Conservation (phyloP, 2,329 filamentous ascomycete genomes). For the Aspergillus sp. region DNA sequence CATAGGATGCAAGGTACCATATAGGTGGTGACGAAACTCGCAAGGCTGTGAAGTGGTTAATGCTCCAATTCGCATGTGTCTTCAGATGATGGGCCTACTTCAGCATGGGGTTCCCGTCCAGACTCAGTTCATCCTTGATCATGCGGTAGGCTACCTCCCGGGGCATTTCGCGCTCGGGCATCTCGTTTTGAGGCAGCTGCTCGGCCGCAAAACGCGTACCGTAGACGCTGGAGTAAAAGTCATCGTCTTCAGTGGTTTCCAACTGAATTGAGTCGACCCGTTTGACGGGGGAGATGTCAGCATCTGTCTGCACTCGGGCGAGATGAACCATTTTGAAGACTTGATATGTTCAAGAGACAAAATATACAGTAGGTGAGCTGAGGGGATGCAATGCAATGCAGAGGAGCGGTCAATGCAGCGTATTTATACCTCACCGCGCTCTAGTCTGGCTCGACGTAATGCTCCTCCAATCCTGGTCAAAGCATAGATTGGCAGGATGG, state of each 20-base stretch:
- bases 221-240: slow-evolving; percentile 75
- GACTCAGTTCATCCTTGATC: slow-evolving; percentile 91
- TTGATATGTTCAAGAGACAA: background rate
- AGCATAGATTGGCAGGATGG: no score
- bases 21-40: slow-evolving; percentile 93
- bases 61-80: background rate
- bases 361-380: background rate
- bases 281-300: slow-evolving; percentile 34
- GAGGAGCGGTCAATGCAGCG: background rate
- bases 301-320: slow-evolving; percentile 30
- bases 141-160: slow-evolving; percentile 89
- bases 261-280: slow-evolving; percentile 49
- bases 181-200: slow-evolving; percentile 78
- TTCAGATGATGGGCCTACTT: slow-evolving; percentile 34
- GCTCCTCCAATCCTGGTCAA: no score
- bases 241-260: slow-evolving; percentile 43
- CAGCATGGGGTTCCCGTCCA: slow-evolving; percentile 88
- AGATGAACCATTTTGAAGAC: slow-evolving; percentile 39
- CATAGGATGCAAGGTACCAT: slow-evolving; percentile 61
- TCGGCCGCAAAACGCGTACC: slow-evolving; percentile 78
- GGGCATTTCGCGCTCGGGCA: slow-evolving; percentile 89
- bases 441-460: background rate
- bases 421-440: background rate
- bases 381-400: background rate
- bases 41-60: slow-evolving; percentile 57